A percentile compares a stretch with the other conserved stretches of the same genome.
phyloP scores from a whole-genome alignment of 2,329 filamentous ascomycete species.

The Ustulina deusta region DNA sequence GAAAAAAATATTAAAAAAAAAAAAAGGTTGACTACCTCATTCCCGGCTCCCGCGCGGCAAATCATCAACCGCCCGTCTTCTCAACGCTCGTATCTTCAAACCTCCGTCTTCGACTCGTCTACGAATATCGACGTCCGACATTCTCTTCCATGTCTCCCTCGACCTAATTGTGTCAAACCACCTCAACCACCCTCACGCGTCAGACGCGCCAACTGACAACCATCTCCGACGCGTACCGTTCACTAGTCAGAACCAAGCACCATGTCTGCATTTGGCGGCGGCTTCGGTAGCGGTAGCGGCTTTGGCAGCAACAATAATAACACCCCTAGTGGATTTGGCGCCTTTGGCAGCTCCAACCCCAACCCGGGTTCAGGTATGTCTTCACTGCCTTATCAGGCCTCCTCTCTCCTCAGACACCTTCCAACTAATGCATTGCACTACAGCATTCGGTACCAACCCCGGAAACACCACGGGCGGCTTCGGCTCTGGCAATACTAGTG shows the following conservation, averaged over 20 bases:
- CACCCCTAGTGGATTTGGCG: conserved; percentile 66
- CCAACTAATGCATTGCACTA: conserved; percentile 43
- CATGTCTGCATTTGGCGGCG: conserved; percentile 67
- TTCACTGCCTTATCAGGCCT: conserved; percentile 38
- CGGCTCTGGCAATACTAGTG: conserved; percentile 51
- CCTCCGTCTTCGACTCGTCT: conserved; percentile 29
- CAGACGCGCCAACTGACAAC: conserved; percentile 45
- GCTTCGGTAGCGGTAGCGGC: conserved; percentile 61
- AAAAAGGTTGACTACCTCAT: conserved; percentile 30
- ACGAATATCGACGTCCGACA: conserved; percentile 19
- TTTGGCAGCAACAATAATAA: conserved; percentile 69
- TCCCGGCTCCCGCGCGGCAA: conserved; percentile 13
- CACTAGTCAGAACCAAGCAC: conserved; percentile 43
- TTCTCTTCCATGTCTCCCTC: conserved; percentile 47
- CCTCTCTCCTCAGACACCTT: conserved; percentile 14
- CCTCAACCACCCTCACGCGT: conserved; percentile 47
- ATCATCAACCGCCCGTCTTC: conserved; percentile 15
- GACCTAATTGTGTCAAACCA: conserved; percentile 40
- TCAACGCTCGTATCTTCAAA: neutral
- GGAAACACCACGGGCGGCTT: conserved; percentile 45
- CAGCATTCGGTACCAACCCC: conserved; percentile 48
- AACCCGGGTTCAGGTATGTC: conserved; percentile 65
- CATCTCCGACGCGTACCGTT: conserved; percentile 37
- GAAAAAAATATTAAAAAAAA: too few species aligned
- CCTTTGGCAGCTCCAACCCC: conserved; percentile 62